A percentile compares a stretch with the other conserved stretches of the same genome.
Conservation (phyloP, 2,329 filamentous ascomycete species). For the Sordariomycetes sp. region DNA sequence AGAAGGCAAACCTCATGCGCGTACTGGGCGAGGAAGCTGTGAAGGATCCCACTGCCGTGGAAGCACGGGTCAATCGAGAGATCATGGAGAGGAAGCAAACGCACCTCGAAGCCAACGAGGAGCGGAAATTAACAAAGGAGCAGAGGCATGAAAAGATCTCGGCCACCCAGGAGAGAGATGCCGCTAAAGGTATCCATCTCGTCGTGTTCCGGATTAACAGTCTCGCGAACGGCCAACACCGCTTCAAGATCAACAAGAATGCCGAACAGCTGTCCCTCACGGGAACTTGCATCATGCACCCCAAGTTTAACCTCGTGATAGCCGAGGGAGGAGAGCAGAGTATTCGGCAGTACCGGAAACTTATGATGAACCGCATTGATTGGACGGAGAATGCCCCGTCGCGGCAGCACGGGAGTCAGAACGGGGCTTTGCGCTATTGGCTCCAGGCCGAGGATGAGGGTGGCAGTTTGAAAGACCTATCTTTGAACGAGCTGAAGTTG, state of each 20-base stretch:
- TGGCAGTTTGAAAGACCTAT: constrained; percentile 69
- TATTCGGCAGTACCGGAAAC: constrained; percentile 74
- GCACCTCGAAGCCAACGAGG: constrained; percentile 69
- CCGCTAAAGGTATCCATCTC: constrained; percentile 71
- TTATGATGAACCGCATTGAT: constrained; percentile 87
- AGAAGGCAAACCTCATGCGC: constrained; percentile 94
- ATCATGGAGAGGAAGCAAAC: constrained; percentile 74
- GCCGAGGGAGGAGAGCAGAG: constrained; percentile 83
- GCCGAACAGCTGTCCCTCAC: constrained; percentile 80
- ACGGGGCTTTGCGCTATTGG: constrained; percentile 57
- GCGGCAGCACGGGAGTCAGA: constrained; percentile 44
- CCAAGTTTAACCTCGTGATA: constrained; percentile 76
- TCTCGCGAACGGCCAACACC: constrained; percentile 83
- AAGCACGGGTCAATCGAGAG: constrained; percentile 84
- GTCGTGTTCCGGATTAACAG: constrained; percentile 82
- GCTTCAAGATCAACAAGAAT: constrained; percentile 86
- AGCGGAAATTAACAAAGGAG: constrained; percentile 79
- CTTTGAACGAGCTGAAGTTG: constrained; percentile 66
- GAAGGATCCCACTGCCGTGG: constrained; percentile 93
- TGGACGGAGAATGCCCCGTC: constrained; percentile 84
- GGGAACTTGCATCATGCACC: constrained; percentile 84
- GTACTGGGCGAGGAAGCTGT: constrained; percentile 78
- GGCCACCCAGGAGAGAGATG: constrained; percentile 74
- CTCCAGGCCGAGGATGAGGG: constrained; percentile 66
- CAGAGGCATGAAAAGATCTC: constrained; percentile 73